These are phyloP conservation scores for Globisporangium yorkense DNA, from an alignment of 352 stramenopile species.

Conservation along the genomic window DNA sequence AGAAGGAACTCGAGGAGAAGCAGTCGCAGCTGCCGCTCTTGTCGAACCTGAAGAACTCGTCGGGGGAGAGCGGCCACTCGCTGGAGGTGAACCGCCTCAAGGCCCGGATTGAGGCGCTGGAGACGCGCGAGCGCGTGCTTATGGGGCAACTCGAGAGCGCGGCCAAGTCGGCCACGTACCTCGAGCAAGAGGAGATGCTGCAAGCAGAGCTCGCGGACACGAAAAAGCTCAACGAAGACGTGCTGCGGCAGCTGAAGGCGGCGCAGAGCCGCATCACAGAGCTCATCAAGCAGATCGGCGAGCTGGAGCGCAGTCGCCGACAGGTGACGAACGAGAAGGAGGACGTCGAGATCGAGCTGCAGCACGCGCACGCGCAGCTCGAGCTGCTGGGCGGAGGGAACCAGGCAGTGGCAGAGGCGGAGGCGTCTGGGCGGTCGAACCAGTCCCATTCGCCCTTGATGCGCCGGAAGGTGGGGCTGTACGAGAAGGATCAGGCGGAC, in stretches of 20 bases:
- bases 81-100: conserved; percentile 39
- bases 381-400: conserved; percentile 3
- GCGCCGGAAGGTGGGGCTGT: conserved; percentile 59
- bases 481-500: conserved; percentile 69
- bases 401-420: neutral
- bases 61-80: conserved; percentile 12
- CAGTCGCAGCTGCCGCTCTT: conserved; percentile 23
- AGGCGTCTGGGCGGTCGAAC: conserved; percentile 3
- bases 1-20: conserved; percentile 60
- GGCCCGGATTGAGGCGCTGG: conserved; percentile 52
- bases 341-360: conserved; percentile 53
- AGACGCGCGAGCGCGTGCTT: conserved; percentile 61
- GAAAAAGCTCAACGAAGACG: conserved; percentile 36
- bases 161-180: conserved; percentile 16
- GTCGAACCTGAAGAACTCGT: conserved; percentile 9
- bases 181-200: conserved; percentile 22
- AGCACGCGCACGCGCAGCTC: conserved; percentile 35
- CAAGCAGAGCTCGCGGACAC: conserved; percentile 24
- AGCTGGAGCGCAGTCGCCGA: conserved; percentile 40
- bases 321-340: conserved; percentile 39
- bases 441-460: conserved; percentile 33
- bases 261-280: conserved; percentile 37
- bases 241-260: conserved; percentile 40
- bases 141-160: conserved; percentile 46
- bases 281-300: conserved; percentile 34